Base-by-base conservation (phyloP, 2,329 filamentous ascomycete genomes). In the Myriosclerotinia duriaeana region DNA sequence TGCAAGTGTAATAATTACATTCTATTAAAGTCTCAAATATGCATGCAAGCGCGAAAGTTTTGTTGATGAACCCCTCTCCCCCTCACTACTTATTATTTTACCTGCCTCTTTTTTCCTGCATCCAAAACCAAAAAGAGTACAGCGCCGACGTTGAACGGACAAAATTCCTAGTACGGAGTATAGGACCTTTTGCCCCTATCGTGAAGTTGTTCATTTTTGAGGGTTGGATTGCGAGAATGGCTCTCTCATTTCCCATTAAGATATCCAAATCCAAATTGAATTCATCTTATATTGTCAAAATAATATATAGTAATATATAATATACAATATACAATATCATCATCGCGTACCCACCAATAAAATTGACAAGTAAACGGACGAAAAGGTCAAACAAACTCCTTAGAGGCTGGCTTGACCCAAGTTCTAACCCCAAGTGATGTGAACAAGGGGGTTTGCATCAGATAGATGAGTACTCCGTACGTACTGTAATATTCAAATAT, bases 141-240 rank as follows among this genome's bases (percentile, higher is more conserved):
- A 53, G 34, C 22, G 36, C 36, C 48, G 53, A 40, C n/a, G 17
- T 40, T 53, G 22, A 53, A 53, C 34, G 22, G 36, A n/a, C 22
- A 26, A 8, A 15, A 20, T 40, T 53, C 46, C 46, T 44, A 17
- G 48, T 15, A 42, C 40, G 40, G 5, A 15, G 8, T 17, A 38
- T 62, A n/a, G 53, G 30, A 40, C n/a, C 40, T 40, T 54, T 46
- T 46, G 22, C 61, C 50, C 61, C 60, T 55, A 64, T 54, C 52
- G 20, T 59, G 26, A 40, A 34, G 14, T 26, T 26, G 26, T 26
- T 26, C 26, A 26, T 26, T 26, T 26, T 26, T 26, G 26, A 26
- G 40, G 40, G 14, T 15, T 40, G 22, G 53, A 55, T 58, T 30
- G 22, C 7, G 15, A 46, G 15, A 46, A 17, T 46, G 20, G 26